These are phyloP conservation scores for Starmerella bacillaris DNA, from an alignment of 805 yeast genomes.

Conservation along the genomic window DNA sequence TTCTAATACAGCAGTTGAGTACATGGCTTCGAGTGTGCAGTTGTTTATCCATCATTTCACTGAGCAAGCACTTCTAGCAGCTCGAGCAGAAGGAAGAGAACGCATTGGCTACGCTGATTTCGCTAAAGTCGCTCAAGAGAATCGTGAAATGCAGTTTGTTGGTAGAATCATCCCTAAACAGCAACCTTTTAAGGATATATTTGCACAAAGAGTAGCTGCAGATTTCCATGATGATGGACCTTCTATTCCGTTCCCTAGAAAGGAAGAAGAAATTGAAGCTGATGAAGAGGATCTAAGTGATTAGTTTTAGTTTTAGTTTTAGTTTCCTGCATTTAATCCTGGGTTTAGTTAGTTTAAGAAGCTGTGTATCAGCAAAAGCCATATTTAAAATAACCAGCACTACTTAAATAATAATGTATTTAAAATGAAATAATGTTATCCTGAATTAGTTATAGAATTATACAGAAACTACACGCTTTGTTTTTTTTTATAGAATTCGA, in stretches of 20 bases:
- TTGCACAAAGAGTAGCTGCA: constrained; percentile 8
- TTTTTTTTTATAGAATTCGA: too few relatives aligned
- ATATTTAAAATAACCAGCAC: too few relatives aligned
- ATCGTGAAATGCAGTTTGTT: constrained; percentile 45
- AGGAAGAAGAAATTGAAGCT: constrained; percentile 13
- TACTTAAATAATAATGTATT: too few relatives aligned
- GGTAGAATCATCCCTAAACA: constrained; percentile 43
- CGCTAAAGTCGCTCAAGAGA: constrained; percentile 40
- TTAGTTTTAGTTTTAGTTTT: background rate
- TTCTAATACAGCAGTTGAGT: constrained; percentile 53
- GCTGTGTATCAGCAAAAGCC: too few relatives aligned
- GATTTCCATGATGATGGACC: constrained; percentile 5
- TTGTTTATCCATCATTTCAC: constrained; percentile 50
- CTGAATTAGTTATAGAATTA: too few relatives aligned
- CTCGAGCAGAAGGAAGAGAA: constrained; percentile 49
- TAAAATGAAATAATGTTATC: too few relatives aligned
- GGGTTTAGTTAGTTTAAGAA: too few relatives aligned
- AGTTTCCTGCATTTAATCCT: too few relatives aligned
- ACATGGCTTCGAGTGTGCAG: constrained; percentile 64
- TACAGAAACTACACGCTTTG: too few relatives aligned
- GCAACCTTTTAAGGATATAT: constrained; percentile 14
- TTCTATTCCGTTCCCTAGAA: constrained; percentile 12
- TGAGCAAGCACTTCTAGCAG: constrained; percentile 49
- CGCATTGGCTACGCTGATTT: constrained; percentile 55
- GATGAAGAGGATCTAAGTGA: constrained; percentile 12